Evolutionary conservation across 768 basidiomycete genomes (phyloP).

Genomic region (Amanita polypyramis): DNA sequence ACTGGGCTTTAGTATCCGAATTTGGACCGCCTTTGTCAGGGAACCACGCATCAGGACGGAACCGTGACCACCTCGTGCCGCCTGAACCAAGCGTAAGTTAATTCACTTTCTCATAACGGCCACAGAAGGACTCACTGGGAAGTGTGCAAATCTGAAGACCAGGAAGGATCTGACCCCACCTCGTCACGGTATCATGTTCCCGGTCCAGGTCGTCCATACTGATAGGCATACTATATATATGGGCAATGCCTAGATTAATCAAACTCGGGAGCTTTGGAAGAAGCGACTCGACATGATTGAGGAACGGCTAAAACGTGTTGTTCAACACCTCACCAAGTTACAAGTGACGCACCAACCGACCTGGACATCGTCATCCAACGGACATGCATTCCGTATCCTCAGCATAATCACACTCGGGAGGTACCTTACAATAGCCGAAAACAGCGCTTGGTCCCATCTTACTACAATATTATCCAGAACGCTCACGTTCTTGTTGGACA

Average conservation of each 20-base stretch:
- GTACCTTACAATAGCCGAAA: conserved; percentile 7
- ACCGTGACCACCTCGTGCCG: conserved; percentile 4
- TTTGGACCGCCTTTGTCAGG: conserved; percentile 3
- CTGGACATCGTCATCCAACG: conserved; percentile 2
- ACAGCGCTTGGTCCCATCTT: conserved; percentile 9
- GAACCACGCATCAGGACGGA: conserved; percentile 3
- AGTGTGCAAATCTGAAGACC: conserved; percentile 1
- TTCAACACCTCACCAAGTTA: background rate
- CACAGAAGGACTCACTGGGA: background rate
- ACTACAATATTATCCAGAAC: conserved; percentile 11
- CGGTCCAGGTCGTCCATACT: background rate
- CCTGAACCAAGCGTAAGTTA: background rate
- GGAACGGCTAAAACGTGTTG: background rate
- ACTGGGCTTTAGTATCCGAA: conserved; percentile 1
- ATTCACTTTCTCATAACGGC: background rate
- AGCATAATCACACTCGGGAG: conserved; percentile 9
- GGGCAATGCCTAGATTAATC: background rate
- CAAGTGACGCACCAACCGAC: conserved; percentile 1
- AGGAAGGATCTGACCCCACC: conserved; percentile 3
- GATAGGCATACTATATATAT: background rate
- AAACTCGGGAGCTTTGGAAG: background rate
- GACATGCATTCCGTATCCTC: conserved; percentile 9
- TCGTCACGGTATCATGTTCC: background rate
- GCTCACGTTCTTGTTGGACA: conserved; percentile 3
- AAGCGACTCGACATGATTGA: background rate